These are phyloP conservation scores for Aspergillus proliferans DNA, from an alignment of 2,329 filamentous ascomycete genomes.

Conservation along the genomic window DNA sequence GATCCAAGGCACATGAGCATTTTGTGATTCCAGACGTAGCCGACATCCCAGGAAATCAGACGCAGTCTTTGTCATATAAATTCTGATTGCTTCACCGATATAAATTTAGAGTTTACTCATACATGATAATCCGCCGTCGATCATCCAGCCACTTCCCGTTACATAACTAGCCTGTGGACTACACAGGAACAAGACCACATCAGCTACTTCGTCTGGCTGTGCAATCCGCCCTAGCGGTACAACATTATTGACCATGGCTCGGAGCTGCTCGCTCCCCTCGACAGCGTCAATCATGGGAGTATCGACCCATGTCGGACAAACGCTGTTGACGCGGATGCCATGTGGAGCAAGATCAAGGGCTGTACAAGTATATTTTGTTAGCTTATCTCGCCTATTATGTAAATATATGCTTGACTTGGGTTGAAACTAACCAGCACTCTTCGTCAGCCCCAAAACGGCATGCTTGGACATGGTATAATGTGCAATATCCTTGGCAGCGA, in stretches of 20 bases:
- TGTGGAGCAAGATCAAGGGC: neutral
- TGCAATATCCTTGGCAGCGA: constrained; percentile 27
- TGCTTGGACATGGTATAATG: constrained; percentile 40
- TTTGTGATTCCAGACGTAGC: too few relatives aligned
- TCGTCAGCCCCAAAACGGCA: constrained; percentile 40
- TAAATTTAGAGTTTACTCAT: too few relatives aligned
- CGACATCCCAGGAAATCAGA: too few relatives aligned
- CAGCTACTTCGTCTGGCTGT: constrained; percentile 2
- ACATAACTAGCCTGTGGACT: constrained; percentile 4
- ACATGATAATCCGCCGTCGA: constrained; percentile 10
- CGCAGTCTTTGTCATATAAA: too few relatives aligned
- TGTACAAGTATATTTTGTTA: neutral
- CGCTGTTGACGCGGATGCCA: neutral
- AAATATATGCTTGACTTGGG: neutral
- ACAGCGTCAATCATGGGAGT: constrained; percentile 1
- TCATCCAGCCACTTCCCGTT: constrained; percentile 17
- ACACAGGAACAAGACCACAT: constrained; percentile 3
- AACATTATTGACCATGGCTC: neutral
- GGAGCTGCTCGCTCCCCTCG: neutral
- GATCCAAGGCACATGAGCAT: too few relatives aligned
- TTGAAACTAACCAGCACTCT: constrained; percentile 23
- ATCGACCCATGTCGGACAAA: constrained; percentile 2
- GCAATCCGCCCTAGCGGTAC: neutral
- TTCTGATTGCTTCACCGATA: too few relatives aligned
- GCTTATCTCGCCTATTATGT: neutral